phyloP scores from a whole-genome alignment of 257 asterid genomes.

The Nicotiana undulata region DNA sequence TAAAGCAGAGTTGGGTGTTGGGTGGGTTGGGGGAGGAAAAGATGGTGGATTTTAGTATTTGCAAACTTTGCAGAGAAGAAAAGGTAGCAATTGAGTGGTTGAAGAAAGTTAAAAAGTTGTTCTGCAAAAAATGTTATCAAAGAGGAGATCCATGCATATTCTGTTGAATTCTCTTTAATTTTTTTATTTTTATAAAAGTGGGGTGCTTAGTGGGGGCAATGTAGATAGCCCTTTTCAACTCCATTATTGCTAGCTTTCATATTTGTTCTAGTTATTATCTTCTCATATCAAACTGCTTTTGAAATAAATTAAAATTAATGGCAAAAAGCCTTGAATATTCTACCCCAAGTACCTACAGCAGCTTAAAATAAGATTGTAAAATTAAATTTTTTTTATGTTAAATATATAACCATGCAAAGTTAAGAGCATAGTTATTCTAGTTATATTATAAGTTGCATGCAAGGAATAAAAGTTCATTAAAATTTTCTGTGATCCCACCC shows the following conservation, averaged over 20 bases:
- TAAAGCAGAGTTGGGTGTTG: slow-evolving; percentile 22
- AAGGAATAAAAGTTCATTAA: not conserved
- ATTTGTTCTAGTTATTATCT: slow-evolving; percentile 41
- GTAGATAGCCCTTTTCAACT: slow-evolving; percentile 35
- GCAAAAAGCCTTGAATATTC: not conserved
- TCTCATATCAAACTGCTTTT: slow-evolving; percentile 31
- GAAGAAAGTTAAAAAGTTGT: slow-evolving; percentile 35
- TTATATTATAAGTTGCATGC: not conserved
- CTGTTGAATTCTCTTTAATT: slow-evolving; percentile 38
- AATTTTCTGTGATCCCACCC: not conserved
- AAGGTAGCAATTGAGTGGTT: slow-evolving; percentile 42
- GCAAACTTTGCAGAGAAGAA: slow-evolving; percentile 45
- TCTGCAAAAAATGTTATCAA: slow-evolving; percentile 1
- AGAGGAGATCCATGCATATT: slow-evolving; percentile 70
- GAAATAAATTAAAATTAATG: slow-evolving; percentile 5
- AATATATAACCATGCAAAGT: not conserved
- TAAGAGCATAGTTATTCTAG: not conserved
- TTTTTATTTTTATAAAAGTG: slow-evolving; percentile 21
- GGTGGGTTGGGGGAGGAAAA: not conserved
- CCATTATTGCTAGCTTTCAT: slow-evolving; percentile 47
- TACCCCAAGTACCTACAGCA: slow-evolving; percentile 7
- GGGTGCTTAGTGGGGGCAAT: slow-evolving; percentile 55
- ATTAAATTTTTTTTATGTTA: not conserved
- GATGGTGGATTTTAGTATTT: slow-evolving; percentile 23
- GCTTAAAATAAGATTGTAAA: slow-evolving; percentile 3